phyloP scores from a whole-genome alignment of 805 yeast genomes.

The Saccharomycopsis javanensis region DNA sequence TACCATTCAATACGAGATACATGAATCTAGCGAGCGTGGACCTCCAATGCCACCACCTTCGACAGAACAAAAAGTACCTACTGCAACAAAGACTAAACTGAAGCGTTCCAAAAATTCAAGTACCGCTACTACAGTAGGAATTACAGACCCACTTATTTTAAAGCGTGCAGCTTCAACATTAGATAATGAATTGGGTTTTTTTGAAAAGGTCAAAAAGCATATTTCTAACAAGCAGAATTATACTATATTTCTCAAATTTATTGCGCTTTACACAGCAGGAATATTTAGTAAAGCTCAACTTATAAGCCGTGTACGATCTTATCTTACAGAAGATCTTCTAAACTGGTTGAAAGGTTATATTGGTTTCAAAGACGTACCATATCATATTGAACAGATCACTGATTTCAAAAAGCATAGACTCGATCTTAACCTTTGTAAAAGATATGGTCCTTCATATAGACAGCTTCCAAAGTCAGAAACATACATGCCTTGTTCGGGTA shows the following conservation, averaged over 20 bases:
- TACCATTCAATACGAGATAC: neutral
- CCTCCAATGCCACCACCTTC: neutral
- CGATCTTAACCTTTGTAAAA: conserved; percentile 82
- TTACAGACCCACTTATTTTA: neutral
- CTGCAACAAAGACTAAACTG: neutral
- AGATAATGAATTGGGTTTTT: conserved; percentile 80
- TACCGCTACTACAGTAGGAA: neutral
- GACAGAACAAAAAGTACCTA: neutral
- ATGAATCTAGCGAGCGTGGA: conserved; percentile 4
- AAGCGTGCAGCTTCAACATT: conserved; percentile 27
- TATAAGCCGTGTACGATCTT: conserved; percentile 76
- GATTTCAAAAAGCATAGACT: conserved; percentile 78
- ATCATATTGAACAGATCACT: conserved; percentile 74
- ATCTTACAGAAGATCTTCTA: conserved; percentile 75
- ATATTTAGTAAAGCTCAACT: conserved; percentile 74
- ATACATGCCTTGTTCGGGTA: conserved; percentile 76
- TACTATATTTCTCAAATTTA: conserved; percentile 79
- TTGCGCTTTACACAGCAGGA: conserved; percentile 81
- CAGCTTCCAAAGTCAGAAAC: conserved; percentile 73
- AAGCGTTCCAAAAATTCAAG: neutral
- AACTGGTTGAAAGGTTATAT: conserved; percentile 91
- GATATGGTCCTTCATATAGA: conserved; percentile 89
- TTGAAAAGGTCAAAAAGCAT: conserved; percentile 77
- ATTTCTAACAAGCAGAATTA: conserved; percentile 77
- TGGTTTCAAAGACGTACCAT: conserved; percentile 77